phyloP scores from a whole-genome alignment of 1,139 yeast genomes.

The Yamadazyma membranifaciens region DNA sequence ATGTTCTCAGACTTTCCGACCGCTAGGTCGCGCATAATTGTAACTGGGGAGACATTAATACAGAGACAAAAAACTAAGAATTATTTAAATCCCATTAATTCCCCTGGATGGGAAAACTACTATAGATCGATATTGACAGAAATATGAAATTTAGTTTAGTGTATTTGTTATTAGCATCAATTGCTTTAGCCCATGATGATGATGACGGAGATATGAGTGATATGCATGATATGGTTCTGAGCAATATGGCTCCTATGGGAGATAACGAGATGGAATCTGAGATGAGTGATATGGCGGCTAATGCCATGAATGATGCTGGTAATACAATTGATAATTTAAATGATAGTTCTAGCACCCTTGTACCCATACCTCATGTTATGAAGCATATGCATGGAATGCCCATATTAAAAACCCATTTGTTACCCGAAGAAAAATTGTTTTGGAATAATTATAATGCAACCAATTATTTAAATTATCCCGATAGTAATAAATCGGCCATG shows the following conservation, averaged over 20 bases:
- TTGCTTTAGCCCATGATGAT: not conserved
- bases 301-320: not conserved
- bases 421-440: conserved; percentile 68
- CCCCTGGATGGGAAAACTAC: too few relatives aligned
- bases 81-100: too few relatives aligned
- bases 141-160: too few relatives aligned
- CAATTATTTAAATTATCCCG: conserved; percentile 62
- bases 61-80: too few relatives aligned
- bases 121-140: too few relatives aligned
- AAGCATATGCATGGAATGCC: conserved; percentile 72
- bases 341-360: not conserved
- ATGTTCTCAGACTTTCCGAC: too few relatives aligned
- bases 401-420: conserved; percentile 63
- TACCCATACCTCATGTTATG: conserved; percentile 51
- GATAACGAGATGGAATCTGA: not conserved
- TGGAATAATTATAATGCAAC: conserved; percentile 87
- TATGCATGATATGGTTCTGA: not conserved
- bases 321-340: not conserved
- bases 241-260: not conserved
- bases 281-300: conserved; percentile 1
- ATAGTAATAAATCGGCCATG: conserved; percentile 51
- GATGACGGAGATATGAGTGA: not conserved
- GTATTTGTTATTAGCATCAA: too few relatives aligned
- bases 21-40: too few relatives aligned
- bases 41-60: too few relatives aligned